Percentiles rank a stretch among this genome's conserved stretches.
phyloP scores from a whole-genome alignment of 768 basidiomycete genomes.

The Xerocomus brunneocitrinus region DNA sequence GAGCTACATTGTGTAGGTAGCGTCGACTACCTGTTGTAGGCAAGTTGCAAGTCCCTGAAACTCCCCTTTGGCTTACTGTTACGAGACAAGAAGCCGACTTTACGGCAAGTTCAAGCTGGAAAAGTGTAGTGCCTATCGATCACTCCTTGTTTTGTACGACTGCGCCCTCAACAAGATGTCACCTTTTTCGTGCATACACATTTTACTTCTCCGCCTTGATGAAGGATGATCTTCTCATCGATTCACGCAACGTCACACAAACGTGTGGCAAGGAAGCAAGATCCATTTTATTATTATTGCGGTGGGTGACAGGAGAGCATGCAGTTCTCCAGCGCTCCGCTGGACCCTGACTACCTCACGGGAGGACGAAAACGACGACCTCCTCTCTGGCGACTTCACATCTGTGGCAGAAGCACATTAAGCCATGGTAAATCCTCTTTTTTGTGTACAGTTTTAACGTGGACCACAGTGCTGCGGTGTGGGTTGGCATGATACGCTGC shows the following conservation, averaged over 20 bases:
- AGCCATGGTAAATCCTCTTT: constrained; percentile 3
- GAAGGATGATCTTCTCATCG: neutral
- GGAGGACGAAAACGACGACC: neutral
- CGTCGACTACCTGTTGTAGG: neutral
- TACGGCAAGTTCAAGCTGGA: constrained; percentile 6
- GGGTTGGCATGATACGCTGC: neutral
- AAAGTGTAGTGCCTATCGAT: constrained; percentile 1
- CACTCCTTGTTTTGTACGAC: neutral
- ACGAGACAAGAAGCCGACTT: constrained; percentile 5
- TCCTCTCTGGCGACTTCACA: constrained; percentile 10
- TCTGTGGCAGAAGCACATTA: constrained; percentile 15
- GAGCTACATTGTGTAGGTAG: neutral
- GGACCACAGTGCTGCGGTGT: neutral
- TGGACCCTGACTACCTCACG: constrained; percentile 13
- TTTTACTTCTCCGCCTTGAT: neutral
- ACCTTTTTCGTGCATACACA: neutral
- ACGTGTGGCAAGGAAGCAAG: neutral
- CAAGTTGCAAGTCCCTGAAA: constrained; percentile 3
- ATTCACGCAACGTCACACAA: neutral
- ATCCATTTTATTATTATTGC: constrained; percentile 2
- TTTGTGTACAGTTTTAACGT: neutral
- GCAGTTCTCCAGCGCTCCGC: neutral
- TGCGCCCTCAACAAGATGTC: neutral
- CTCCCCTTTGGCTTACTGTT: neutral
- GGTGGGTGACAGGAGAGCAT: neutral